Percentiles rank a stretch among this genome's conserved stretches.
Conservation (phyloP, 305 asterid genomes). For the Fraxinus platypoda region DNA sequence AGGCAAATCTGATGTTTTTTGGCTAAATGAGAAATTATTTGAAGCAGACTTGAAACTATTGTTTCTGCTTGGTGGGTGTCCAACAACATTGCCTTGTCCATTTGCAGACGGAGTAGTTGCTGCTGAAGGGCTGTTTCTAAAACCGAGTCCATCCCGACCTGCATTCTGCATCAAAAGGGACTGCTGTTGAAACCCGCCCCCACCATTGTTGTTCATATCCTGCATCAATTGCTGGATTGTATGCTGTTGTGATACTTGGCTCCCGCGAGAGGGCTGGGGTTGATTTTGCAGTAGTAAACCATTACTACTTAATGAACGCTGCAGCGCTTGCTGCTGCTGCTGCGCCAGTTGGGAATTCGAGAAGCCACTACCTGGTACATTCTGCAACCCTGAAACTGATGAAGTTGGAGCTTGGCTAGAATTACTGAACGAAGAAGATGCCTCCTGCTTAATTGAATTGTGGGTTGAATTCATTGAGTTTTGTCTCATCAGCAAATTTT, state of each 20-base stretch:
- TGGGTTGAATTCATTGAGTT: slow-evolving; percentile 64
- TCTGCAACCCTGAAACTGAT: slow-evolving; percentile 47
- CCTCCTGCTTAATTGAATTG: slow-evolving; percentile 50
- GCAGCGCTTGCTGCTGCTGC: slow-evolving; percentile 26
- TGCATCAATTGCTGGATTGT: slow-evolving; percentile 75
- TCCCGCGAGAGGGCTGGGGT: slow-evolving; percentile 38
- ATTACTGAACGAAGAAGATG: slow-evolving; percentile 50
- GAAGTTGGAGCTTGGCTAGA: slow-evolving; percentile 45
- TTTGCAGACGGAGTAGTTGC: slow-evolving; percentile 32
- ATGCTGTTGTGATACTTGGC: slow-evolving; percentile 68
- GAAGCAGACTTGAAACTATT: slow-evolving; percentile 57
- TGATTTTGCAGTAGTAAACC: slow-evolving; percentile 48
- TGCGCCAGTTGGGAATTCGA: slow-evolving; percentile 34
- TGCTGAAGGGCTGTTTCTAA: slow-evolving; percentile 30
- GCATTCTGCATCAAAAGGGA: slow-evolving; percentile 36
- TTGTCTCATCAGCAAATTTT: slow-evolving; percentile 67
- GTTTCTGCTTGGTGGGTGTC: slow-evolving; percentile 53
- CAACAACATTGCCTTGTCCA: slow-evolving; percentile 29
- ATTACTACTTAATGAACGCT: slow-evolving; percentile 23
- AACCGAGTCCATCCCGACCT: slow-evolving; percentile 35
- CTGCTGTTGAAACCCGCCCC: slow-evolving; percentile 36
- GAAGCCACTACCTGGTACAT: slow-evolving; percentile 31
- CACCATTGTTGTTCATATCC: slow-evolving; percentile 49
- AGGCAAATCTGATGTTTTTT: slow-evolving; percentile 50
- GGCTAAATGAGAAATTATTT: slow-evolving; percentile 30